Conservation (phyloP, 257 asterid species). For the Salvia rosmarinus region DNA sequence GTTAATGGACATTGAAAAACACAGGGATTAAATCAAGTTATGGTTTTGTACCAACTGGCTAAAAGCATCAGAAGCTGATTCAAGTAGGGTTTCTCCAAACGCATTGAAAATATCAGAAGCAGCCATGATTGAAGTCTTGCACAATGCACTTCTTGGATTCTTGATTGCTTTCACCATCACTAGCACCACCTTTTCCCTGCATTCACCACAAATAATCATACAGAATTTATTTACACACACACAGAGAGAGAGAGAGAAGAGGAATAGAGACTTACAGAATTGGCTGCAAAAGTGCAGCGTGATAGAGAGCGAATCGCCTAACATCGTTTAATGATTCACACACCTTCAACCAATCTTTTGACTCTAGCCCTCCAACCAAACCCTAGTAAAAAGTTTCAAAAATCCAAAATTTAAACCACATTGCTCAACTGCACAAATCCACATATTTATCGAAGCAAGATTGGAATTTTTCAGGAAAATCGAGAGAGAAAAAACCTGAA, state of each 20-base stretch:
- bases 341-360: conserved; percentile 91
- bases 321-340: conserved; percentile 84
- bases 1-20: background rate
- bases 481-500: conserved; percentile 52
- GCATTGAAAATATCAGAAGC: conserved; percentile 79
- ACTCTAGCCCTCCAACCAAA: conserved; percentile 81
- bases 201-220: conserved; percentile 1
- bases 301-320: conserved; percentile 76
- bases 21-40: background rate
- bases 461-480: background rate
- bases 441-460: conserved; percentile 7
- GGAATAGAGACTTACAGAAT: conserved; percentile 53
- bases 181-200: conserved; percentile 66
- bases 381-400: conserved; percentile 48
- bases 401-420: background rate
- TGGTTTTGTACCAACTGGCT: conserved; percentile 59
- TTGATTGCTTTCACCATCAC: conserved; percentile 80
- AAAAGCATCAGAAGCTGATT: conserved; percentile 58
- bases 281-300: conserved; percentile 67
- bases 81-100: conserved; percentile 66
- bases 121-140: conserved; percentile 94
- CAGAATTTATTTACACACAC: conserved; percentile 1
- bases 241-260: background rate
- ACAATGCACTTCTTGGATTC: conserved; percentile 96
- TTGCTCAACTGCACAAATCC: background rate